These are phyloP conservation scores for Calonectria hongkongensis DNA, from an alignment of 2,329 filamentous ascomycete species.

Conservation along the genomic window DNA sequence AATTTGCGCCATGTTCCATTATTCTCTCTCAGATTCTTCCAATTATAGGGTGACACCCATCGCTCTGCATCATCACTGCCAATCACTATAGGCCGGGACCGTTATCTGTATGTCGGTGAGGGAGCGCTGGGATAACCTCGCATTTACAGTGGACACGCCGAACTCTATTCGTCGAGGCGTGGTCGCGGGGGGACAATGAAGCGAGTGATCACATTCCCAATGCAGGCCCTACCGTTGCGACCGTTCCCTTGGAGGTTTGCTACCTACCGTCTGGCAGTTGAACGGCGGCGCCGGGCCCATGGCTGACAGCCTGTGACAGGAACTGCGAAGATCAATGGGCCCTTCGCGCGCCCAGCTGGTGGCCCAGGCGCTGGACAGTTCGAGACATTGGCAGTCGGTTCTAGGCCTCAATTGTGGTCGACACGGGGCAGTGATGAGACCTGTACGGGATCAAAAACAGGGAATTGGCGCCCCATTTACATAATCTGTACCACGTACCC, in stretches of 20 bases:
- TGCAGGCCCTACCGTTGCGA: background rate
- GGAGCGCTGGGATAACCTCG: conserved; percentile 5
- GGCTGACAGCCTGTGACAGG: background rate
- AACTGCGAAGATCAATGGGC: conserved; percentile 5
- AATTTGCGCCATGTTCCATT: background rate
- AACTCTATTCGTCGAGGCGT: conserved; percentile 16
- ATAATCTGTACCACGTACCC: conserved; percentile 24
- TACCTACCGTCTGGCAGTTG: conserved; percentile 1
- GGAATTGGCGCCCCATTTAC: conserved; percentile 2
- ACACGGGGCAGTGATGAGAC: background rate
- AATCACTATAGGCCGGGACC: background rate
- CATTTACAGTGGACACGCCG: conserved; percentile 20
- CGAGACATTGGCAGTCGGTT: background rate
- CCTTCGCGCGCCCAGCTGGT: background rate
- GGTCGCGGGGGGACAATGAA: background rate
- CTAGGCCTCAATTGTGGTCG: background rate
- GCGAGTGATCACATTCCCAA: background rate
- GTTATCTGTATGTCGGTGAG: conserved; percentile 24
- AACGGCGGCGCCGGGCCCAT: conserved; percentile 3
- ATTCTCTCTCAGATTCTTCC: background rate
- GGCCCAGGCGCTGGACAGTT: conserved; percentile 1
- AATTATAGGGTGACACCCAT: background rate
- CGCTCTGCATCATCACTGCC: background rate
- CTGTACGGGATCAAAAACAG: background rate
- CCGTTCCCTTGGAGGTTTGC: conserved; percentile 1